Evolutionary conservation across 2,329 filamentous ascomycete genomes (phyloP), one percentile per base, ranked within the genome.

Genomic region (Claviceps cyperi): DNA sequence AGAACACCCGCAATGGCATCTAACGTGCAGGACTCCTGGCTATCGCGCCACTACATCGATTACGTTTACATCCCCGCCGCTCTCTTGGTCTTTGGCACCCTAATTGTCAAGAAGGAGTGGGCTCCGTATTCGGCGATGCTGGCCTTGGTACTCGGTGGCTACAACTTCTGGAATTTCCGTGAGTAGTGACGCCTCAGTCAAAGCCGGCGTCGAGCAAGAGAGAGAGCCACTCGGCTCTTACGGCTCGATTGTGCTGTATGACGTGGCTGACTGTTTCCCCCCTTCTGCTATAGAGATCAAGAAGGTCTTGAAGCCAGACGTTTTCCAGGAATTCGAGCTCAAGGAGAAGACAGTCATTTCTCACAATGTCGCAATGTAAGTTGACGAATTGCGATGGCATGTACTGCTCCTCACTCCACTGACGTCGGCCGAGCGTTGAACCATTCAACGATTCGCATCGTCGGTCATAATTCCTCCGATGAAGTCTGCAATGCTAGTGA

Each of bases 281-380:
- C 11, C 17, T 19, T 36, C 21, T 41, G 41, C 21, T 51, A 28
- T 66, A 89, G 87, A 81, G 64, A 75, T 81, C 55, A 81, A 83
- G 67, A 89, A 86, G 69, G 83, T 92, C 56, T 79, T 98, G 59
- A 91, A 91, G 72, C 88, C 90, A 35, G 81, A 83, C 58, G 76
- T 77, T 47, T 96, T 95, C 78, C 89, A 96, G 67, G 80, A 94
- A 52, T 96, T 96, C 64, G 83, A 87, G 66, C 83, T 98, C 59
- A 83, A 85, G 68, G 87, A 97, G 69, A 97, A 96, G 80, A 97
- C 84, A 14, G 78, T 94, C 57, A 83, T 97, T 62, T 95, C 91
- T 35, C 92, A 97, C 80, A 98, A 98, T 75, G 91, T 94, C 53
- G 90, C 91, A 68, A 95, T 98, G 85, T 89, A 70, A 63, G 78